Percentiles rank a stretch among this genome's conserved stretches.
phyloP scores from a whole-genome alignment of 768 basidiomycete species.

The Agrocybe praecox region DNA sequence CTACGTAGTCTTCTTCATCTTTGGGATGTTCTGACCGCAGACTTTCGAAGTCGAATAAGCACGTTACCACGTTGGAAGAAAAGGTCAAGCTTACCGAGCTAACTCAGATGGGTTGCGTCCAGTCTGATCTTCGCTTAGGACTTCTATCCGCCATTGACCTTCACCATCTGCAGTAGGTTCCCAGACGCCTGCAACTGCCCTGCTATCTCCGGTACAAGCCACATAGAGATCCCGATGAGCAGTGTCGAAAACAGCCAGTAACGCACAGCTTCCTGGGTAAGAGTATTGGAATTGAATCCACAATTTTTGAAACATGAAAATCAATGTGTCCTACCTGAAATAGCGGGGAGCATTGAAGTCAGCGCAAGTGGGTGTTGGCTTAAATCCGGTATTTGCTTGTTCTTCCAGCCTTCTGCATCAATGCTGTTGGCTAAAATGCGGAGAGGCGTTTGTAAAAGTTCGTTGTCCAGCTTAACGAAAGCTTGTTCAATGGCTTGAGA shows the following conservation, averaged over 20 bases:
- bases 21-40: conserved; percentile 83
- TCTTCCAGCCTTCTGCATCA: conserved; percentile 50
- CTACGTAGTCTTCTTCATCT: conserved; percentile 72
- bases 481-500: conserved; percentile 73
- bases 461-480: conserved; percentile 82
- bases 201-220: conserved; percentile 90
- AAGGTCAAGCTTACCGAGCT: conserved; percentile 57
- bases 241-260: conserved; percentile 88
- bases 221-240: conserved; percentile 83
- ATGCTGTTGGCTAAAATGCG: conserved; percentile 65
- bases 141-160: conserved; percentile 89
- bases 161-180: conserved; percentile 63
- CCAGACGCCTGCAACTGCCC: conserved; percentile 95
- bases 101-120: conserved; percentile 88
- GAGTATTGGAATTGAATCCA: neutral
- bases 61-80: neutral
- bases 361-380: conserved; percentile 72
- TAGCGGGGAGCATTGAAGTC: conserved; percentile 78
- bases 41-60: conserved; percentile 34
- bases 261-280: conserved; percentile 79
- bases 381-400: conserved; percentile 60
- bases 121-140: conserved; percentile 95
- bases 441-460: conserved; percentile 79
- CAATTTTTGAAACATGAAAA: neutral
- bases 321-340: conserved; percentile 56